Conservation (phyloP, 495 filamentous ascomycete genomes). For the Podospora tetraspora region DNA sequence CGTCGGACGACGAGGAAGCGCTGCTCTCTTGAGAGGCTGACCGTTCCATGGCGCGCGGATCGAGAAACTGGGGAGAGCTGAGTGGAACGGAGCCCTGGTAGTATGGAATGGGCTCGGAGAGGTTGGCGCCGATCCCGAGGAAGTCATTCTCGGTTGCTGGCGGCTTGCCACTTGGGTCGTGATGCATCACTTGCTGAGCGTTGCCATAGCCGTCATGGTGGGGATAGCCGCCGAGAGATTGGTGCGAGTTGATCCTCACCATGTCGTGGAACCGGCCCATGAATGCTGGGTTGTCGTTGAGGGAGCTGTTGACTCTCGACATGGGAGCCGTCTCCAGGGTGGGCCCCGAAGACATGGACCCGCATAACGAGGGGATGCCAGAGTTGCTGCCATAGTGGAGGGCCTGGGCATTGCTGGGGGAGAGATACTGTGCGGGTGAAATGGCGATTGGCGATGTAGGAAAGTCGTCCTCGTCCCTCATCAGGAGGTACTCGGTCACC, state of each 20-base stretch:
- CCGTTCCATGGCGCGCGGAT: slow-evolving; percentile 34
- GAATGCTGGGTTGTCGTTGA: slow-evolving; percentile 36
- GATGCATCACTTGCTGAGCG: slow-evolving; percentile 15
- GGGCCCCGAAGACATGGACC: slow-evolving; percentile 43
- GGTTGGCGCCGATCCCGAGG: slow-evolving; percentile 34
- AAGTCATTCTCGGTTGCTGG: slow-evolving; percentile 23
- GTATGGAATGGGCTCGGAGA: slow-evolving; percentile 29
- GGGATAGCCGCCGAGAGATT: slow-evolving; percentile 27
- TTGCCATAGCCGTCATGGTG: slow-evolving; percentile 29
- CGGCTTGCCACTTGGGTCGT: slow-evolving; percentile 31
- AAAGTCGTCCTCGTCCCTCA: slow-evolving; percentile 10
- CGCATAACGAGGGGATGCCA: slow-evolving; percentile 33
- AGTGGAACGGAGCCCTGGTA: slow-evolving; percentile 30
- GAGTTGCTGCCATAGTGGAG: slow-evolving; percentile 17
- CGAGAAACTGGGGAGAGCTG: slow-evolving; percentile 21
- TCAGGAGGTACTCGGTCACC: slow-evolving; percentile 22
- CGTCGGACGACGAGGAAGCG: slow-evolving; percentile 17
- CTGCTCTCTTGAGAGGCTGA: slow-evolving; percentile 29
- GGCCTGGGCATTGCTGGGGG: slow-evolving; percentile 11
- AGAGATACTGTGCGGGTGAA: slow-evolving; percentile 12
- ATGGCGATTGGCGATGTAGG: slow-evolving; percentile 21
- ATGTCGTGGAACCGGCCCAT: slow-evolving; percentile 36
- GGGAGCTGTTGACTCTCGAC: slow-evolving; percentile 40
- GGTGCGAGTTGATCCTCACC: slow-evolving; percentile 41
- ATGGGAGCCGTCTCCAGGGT: slow-evolving; percentile 41